Evolutionary conservation across 2,329 filamentous ascomycete genomes (phyloP), one percentile per base, ranked within the genome.

Genomic region (Graphilbum fragrans): DNA sequence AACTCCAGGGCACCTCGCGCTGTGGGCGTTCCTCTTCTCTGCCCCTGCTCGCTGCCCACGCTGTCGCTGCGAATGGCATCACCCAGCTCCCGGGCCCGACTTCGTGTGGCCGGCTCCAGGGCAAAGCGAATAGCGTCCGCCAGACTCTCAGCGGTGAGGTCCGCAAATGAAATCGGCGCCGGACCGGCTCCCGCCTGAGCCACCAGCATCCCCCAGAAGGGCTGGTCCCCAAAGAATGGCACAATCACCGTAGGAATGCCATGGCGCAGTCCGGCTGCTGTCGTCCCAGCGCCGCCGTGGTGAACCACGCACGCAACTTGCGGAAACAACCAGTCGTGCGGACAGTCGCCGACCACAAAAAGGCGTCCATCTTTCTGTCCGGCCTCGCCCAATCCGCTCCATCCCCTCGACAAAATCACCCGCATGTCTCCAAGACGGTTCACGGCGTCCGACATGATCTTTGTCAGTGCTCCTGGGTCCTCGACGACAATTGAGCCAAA

Each of bases 221-320:
- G 80, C 56, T 88, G 83, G 50, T 88, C 84, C 1, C 83, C 84
- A 54, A 88, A 94, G 63, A 94, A 94, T 0, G 86, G 86, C 0
- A 94, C 78, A 5, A 94, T 71, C 2, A 92, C 73, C 0, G 86
- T 93, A 3, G 86, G 86, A 41, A 79, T 79, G 20, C 85, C 86
- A 2, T 79, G 74, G 19, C 81, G 74, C 47, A 94, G 84, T 16
- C 86, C 86, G 1, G 85, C 84, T 2, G 86, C 86, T 2, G 85
- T 93, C 4, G 86, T 94, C n/a, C 86, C 86, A 9, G 86, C 86
- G 44, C 86, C 86, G 19, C 86, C 86, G 48, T 94, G 86, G 53
- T 94, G 86, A 4, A 90, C 81, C 2, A 94, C 86, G 35, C 77
- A 80, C 1, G 83, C 81, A 1, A 93, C 86, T 29, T 72, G 78